A percentile compares a stretch with the other conserved stretches of the same genome.
phyloP scores from a whole-genome alignment of 331 rosid species.

The Pyrus hybrid region DNA sequence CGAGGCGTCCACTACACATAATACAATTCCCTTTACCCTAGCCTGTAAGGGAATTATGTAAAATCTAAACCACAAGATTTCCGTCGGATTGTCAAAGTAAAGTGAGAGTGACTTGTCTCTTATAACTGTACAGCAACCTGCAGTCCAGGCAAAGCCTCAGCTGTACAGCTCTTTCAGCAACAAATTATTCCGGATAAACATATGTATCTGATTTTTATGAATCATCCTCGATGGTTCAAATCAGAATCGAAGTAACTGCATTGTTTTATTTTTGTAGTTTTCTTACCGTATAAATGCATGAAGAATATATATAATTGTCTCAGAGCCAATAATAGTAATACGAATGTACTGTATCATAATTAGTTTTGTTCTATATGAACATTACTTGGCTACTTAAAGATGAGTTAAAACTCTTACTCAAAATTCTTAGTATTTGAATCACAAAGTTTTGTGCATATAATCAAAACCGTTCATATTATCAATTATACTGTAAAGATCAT shows the following conservation, averaged over 20 bases:
- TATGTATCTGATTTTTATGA: not conserved
- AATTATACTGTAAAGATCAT: too few species aligned
- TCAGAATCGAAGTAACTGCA: not conserved
- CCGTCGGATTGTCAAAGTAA: constrained; percentile 5
- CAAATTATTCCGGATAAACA: constrained; percentile 6
- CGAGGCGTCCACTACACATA: not conserved
- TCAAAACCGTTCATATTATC: too few species aligned
- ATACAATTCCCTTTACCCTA: not conserved
- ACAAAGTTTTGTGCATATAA: too few species aligned
- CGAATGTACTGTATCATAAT: not conserved
- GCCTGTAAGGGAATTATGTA: not conserved
- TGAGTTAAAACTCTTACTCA: too few species aligned
- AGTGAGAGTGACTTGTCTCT: constrained; percentile 26
- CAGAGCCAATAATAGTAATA: not conserved
- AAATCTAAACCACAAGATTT: not conserved
- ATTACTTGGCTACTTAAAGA: too few species aligned
- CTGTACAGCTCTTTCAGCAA: constrained; percentile 3
- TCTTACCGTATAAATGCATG: not conserved
- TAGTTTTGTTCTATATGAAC: not conserved
- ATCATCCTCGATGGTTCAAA: constrained; percentile 12
- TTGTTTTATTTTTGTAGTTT: not conserved
- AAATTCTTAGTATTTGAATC: too few species aligned
- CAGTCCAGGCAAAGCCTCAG: not conserved
- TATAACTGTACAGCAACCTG: constrained; percentile 1
- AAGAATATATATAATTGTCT: not conserved